These are phyloP conservation scores for Dalbergia cultrata DNA, from an alignment of 306 rosid genomes.

Conservation along the genomic window DNA sequence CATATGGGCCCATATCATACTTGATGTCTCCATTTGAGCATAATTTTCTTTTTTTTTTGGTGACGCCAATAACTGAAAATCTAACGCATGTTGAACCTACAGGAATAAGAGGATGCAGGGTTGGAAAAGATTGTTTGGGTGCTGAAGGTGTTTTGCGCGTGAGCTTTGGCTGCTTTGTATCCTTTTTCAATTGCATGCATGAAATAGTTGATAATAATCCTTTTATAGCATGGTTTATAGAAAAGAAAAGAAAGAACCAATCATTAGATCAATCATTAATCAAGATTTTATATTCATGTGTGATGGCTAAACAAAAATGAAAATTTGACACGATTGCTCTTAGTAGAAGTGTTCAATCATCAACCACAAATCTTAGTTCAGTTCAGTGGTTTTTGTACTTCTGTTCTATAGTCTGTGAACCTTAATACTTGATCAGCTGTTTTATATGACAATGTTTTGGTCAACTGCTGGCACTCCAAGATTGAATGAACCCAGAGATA, in stretches of 20 bases:
- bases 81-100: slow-evolving; percentile 36
- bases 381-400: background rate
- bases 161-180: slow-evolving; percentile 98
- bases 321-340: background rate
- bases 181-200: slow-evolving; percentile 56
- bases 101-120: slow-evolving; percentile 82
- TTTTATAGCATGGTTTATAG: background rate
- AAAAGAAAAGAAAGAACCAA: background rate
- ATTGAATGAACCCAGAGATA: slow-evolving; percentile 67
- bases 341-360: too few species aligned
- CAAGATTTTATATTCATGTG: background rate
- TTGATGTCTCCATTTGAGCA: background rate
- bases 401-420: slow-evolving; percentile 24
- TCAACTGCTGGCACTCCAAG: slow-evolving; percentile 79
- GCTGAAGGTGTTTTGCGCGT: slow-evolving; percentile 94
- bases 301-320: background rate
- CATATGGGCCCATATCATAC: too few species aligned
- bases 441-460: slow-evolving; percentile 83
- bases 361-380: background rate
- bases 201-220: slow-evolving; percentile 19
- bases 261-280: background rate
- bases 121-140: slow-evolving; percentile 77
- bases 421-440: slow-evolving; percentile 76
- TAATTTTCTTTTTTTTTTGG: background rate
- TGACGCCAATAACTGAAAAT: slow-evolving; percentile 11